These are phyloP conservation scores for Cornus florida DNA, from an alignment of 148 eudicot species.

Conservation along the genomic window DNA sequence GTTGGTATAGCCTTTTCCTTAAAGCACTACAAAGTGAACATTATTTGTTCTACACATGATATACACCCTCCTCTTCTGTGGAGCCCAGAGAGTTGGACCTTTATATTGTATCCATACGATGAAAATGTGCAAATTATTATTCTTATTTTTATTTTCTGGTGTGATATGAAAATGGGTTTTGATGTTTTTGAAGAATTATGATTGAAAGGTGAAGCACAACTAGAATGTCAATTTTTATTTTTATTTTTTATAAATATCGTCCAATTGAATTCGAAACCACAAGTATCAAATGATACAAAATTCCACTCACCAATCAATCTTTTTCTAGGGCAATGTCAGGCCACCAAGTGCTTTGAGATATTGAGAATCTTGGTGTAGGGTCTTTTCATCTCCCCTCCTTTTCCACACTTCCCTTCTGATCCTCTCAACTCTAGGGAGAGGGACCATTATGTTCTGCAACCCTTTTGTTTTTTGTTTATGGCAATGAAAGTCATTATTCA, in stretches of 20 bases:
- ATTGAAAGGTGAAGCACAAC: background rate
- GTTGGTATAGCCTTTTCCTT: too few relatives aligned
- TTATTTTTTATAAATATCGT: background rate
- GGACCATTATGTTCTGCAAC: background rate
- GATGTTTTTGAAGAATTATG: background rate
- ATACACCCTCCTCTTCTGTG: background rate
- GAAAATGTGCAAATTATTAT: background rate
- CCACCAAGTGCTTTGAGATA: constrained; percentile 11
- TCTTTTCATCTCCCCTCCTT: background rate
- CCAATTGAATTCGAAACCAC: constrained; percentile 6
- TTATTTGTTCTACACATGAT: too few relatives aligned
- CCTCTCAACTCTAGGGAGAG: background rate
- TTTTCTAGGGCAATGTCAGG: constrained; percentile 14
- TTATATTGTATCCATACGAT: background rate
- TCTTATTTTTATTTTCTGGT: too few relatives aligned
- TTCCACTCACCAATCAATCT: constrained; percentile 26
- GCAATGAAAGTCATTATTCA: background rate
- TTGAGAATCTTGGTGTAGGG: background rate
- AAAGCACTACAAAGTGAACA: too few relatives aligned
- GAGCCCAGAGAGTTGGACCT: background rate
- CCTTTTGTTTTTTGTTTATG: too few relatives aligned
- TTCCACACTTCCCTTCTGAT: background rate
- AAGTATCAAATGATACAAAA: constrained; percentile 26
- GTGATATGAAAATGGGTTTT: background rate
- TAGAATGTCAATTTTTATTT: background rate